Base-by-base conservation (phyloP, 768 basidiomycete genomes). In the Myochromella boudieri region DNA sequence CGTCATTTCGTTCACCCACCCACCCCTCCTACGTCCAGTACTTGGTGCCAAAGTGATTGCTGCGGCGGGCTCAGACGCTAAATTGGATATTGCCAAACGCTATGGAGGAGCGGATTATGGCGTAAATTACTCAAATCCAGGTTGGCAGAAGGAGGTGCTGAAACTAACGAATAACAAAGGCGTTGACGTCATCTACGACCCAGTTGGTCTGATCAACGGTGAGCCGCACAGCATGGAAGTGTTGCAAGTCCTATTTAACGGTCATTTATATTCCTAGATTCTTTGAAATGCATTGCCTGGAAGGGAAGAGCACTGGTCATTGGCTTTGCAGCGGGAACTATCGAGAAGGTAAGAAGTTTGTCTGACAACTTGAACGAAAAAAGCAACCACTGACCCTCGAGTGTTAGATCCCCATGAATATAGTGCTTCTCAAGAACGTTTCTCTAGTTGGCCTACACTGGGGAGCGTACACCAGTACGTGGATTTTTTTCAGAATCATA, bases 21-120 rank as follows among this genome's bases (percentile, higher is more conserved):
- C 34, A 24, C 45, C 36, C 4, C 39, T 12, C 39, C 20, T 17
- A 26, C 32, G 29, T 18, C 20, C 48, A 93, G 94, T 78, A 6
- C 75, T 97, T 37, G 95, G 94, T 20, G 95, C 91, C 29, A 91
- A 81, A 57, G 97, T 99, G 17, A 97, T 99, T 55, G 97, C 93
- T 0, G 95, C 94, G 0, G 92, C 91, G 17, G 82, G 91, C 21
- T 88, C 90, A 12, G 71, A 72, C 24, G 68, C 75, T 32, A 99
- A 99, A 65, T 72, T 95, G 6, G 82, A 88, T 21, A 75, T 97
- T 28, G 87, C 85, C 39, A 84, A 80, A 54, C 72, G 72, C 18
- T 70, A 78, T 42, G 94, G 91, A 9, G 88, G 88, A 6, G 97
- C 93, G 1, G 94, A 99, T 62, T 75, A 84, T 56, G 76, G 72